Base-by-base conservation (phyloP, 1,284 basidiomycete genomes). In the Leccinum laetum region DNA sequence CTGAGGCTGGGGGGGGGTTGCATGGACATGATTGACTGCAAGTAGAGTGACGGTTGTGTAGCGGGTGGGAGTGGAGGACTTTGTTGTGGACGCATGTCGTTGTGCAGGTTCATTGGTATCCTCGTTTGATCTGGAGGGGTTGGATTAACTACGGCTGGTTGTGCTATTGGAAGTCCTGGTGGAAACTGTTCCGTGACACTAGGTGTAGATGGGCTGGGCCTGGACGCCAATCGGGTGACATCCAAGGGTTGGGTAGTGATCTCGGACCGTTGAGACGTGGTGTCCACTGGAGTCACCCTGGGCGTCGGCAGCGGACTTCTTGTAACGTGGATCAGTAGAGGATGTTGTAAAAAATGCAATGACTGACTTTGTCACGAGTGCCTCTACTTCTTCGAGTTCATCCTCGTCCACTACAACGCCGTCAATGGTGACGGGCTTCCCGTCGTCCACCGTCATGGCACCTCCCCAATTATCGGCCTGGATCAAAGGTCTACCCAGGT, bases 271-370 rank as follows among this genome's bases (percentile, higher is more conserved):
- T 67, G 72, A 16, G 67, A 64, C 1, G 64, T 32, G 32, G 67
- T 63, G 46, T 81, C 82, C 4, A 81, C 75, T 24, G 86, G 87
- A 21, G 86, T 87, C n/a, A 79, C 78, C 35, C 86, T 78, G 16
- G 87, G 87, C 5, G 86, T 87, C 49, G 86, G 86, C 61, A 88
- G 71, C 62, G 82, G 79, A 71, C 84, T 84, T 81, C 79, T 81
- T 82, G 68, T 68, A 63, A 66, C 61, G 35, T 39, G 61, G 21
- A 72, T 74, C 59, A 78, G 67, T 58, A 70, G 68, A 68, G 56
- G 61, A 6, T 37, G 32, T 58, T 26, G n/a, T 7, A 24, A 61
- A 68, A 69, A 66, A 77, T 65, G 61, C 60, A 66, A 60, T 46
- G 62, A 70, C 77, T 68, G 62, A 74, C 76, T 72, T 73, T 70